These are phyloP conservation scores for Schizophyllum commune DNA, from an alignment of 1,284 basidiomycete species.

Conservation along the genomic window DNA sequence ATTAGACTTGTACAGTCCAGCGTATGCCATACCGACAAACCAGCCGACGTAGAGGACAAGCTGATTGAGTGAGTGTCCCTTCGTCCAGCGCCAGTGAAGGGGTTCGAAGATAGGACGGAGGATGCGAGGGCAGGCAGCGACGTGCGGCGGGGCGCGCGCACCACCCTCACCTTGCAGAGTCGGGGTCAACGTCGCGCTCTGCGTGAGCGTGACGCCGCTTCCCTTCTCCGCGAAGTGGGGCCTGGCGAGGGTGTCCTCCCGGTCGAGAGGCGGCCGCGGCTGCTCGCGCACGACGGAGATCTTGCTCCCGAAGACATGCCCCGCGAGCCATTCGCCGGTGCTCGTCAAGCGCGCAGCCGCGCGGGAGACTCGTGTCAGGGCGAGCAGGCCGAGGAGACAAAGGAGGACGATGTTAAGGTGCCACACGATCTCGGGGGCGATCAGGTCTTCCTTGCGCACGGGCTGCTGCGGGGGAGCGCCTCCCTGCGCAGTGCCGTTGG, in stretches of 20 bases:
- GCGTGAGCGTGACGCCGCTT: neutral
- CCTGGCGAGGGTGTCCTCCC: too few relatives aligned
- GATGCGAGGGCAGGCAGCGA: slow-evolving; percentile 31
- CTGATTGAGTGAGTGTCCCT: slow-evolving; percentile 46
- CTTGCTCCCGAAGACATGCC: slow-evolving; percentile 32
- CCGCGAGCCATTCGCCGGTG: slow-evolving; percentile 34
- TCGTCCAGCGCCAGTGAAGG: slow-evolving; percentile 30
- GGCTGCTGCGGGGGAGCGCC: too few relatives aligned
- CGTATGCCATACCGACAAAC: slow-evolving; percentile 39
- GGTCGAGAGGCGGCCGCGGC: too few relatives aligned
- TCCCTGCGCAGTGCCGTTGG: neutral
- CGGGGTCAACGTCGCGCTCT: neutral
- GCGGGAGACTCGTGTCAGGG: slow-evolving; percentile 37
- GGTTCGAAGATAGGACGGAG: slow-evolving; percentile 31
- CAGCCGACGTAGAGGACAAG: slow-evolving; percentile 43
- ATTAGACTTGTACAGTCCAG: slow-evolving; percentile 42
- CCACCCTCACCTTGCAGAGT: neutral
- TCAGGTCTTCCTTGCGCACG: neutral
- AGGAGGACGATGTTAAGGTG: slow-evolving; percentile 38
- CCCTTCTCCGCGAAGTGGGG: neutral
- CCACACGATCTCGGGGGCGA: slow-evolving; percentile 20
- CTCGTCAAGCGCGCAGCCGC: slow-evolving; percentile 37
- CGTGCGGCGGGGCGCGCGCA: slow-evolving; percentile 30
- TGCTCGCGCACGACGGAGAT: neutral
- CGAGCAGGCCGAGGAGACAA: slow-evolving; percentile 26